These are phyloP conservation scores for Aspergillus sp. DNA, from an alignment of 2,329 filamentous ascomycete species.

Conservation along the genomic window DNA sequence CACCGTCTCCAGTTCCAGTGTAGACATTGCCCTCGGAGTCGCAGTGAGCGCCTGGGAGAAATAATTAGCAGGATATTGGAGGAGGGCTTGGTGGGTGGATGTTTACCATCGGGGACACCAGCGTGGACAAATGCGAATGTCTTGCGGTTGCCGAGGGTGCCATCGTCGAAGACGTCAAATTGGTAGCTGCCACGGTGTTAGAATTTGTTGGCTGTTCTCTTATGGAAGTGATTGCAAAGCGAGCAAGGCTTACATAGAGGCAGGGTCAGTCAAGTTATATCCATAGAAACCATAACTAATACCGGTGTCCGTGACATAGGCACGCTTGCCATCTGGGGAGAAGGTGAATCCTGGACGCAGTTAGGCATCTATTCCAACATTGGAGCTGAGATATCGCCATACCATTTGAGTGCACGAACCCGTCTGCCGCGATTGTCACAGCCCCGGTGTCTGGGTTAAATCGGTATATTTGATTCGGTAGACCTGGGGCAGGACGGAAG, in stretches of 20 bases:
- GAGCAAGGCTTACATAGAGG: slow-evolving; percentile 29
- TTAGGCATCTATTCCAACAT: neutral
- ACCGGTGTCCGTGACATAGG: slow-evolving; percentile 45
- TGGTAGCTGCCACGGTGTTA: slow-evolving; percentile 39
- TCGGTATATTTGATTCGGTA: slow-evolving; percentile 42
- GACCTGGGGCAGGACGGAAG: slow-evolving; percentile 30
- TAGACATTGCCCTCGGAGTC: slow-evolving; percentile 58
- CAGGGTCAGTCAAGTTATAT: slow-evolving; percentile 13
- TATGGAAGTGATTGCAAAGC: neutral
- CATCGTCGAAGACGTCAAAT: slow-evolving; percentile 43
- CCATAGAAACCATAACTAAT: slow-evolving; percentile 23
- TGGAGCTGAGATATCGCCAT: slow-evolving; percentile 23
- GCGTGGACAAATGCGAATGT: neutral
- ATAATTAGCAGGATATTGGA: slow-evolving; percentile 54
- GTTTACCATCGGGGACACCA: neutral
- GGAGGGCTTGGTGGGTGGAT: slow-evolving; percentile 36
- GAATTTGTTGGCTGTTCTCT: neutral
- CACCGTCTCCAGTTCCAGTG: slow-evolving; percentile 54
- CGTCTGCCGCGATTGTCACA: slow-evolving; percentile 39
- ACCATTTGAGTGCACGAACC: slow-evolving; percentile 43
- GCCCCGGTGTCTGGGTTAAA: slow-evolving; percentile 36
- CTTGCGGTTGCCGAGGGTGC: neutral
- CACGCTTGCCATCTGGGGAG: slow-evolving; percentile 36
- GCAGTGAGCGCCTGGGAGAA: slow-evolving; percentile 52
- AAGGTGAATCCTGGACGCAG: slow-evolving; percentile 23